Percentiles rank a stretch among this genome's conserved stretches.
phyloP scores from a whole-genome alignment of 129 eudicot species.

The Tagetes erecta region DNA sequence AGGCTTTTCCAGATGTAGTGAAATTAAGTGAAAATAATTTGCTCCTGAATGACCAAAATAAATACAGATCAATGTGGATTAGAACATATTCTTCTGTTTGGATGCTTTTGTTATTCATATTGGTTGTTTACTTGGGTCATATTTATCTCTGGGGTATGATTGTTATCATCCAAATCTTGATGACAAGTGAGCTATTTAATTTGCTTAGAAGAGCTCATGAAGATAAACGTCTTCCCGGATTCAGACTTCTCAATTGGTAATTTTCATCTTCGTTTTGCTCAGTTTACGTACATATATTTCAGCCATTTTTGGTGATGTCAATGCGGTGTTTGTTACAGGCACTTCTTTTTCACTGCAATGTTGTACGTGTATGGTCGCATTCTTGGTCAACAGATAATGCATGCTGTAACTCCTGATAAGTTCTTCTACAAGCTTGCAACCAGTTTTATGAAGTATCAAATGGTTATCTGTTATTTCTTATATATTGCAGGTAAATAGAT shows the following conservation, averaged over 20 bases:
- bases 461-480: slow-evolving; percentile 78
- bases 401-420: slow-evolving; percentile 71
- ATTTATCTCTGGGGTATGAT: slow-evolving; percentile 76
- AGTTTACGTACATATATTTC: background rate
- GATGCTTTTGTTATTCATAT: slow-evolving; percentile 55
- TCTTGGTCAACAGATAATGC: slow-evolving; percentile 62
- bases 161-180: slow-evolving; percentile 65
- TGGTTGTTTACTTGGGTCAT: slow-evolving; percentile 76
- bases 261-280: no score
- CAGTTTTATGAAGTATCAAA: slow-evolving; percentile 69
- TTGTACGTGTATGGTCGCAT: slow-evolving; percentile 83
- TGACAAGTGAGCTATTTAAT: slow-evolving; percentile 74
- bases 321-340: slow-evolving; percentile 46
- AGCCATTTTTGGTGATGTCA: background rate
- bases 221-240: slow-evolving; percentile 74
- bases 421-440: slow-evolving; percentile 62
- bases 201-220: slow-evolving; percentile 75
- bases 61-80: slow-evolving; percentile 73
- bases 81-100: slow-evolving; percentile 71
- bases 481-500: slow-evolving; percentile 60
- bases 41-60: slow-evolving; percentile 61
- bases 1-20: slow-evolving; percentile 52
- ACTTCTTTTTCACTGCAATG: slow-evolving; percentile 88
- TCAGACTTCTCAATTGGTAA: slow-evolving; percentile 78
- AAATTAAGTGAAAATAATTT: slow-evolving; percentile 50